These are phyloP conservation scores for Scleroderma citrinum DNA, from an alignment of 768 basidiomycete genomes.

Conservation along the genomic window DNA sequence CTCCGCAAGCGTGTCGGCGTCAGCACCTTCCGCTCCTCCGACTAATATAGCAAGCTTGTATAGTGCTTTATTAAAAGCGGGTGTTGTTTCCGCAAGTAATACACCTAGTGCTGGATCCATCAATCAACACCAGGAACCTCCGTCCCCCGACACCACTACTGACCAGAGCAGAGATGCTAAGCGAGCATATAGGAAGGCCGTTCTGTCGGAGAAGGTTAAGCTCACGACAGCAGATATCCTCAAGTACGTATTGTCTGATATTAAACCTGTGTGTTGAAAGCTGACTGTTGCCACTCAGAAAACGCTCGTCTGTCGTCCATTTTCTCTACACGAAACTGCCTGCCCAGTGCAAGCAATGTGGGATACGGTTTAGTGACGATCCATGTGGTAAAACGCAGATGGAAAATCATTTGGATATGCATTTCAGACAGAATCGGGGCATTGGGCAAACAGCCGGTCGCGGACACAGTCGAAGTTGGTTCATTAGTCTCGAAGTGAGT, in stretches of 20 bases:
- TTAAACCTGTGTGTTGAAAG: not conserved
- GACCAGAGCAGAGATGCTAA: constrained; percentile 41
- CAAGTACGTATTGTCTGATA: constrained; percentile 41
- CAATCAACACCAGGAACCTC: constrained; percentile 15
- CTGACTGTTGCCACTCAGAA: constrained; percentile 23
- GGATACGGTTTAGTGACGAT: constrained; percentile 76
- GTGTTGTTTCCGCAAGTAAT: constrained; percentile 54
- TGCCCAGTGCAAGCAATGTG: constrained; percentile 91
- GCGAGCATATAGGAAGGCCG: constrained; percentile 52
- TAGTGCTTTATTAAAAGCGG: constrained; percentile 72
- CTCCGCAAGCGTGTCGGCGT: constrained; percentile 17
- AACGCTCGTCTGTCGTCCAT: constrained; percentile 52
- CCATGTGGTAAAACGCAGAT: constrained; percentile 65
- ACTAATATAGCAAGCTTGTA: constrained; percentile 52
- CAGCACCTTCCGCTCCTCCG: constrained; percentile 18
- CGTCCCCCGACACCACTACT: constrained; percentile 25
- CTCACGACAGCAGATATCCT: constrained; percentile 65
- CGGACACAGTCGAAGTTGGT: constrained; percentile 89
- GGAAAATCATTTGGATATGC: constrained; percentile 92
- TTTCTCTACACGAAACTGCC: constrained; percentile 72
- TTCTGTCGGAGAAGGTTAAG: constrained; percentile 56
- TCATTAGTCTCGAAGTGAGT: constrained; percentile 73
- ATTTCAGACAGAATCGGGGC: constrained; percentile 89
- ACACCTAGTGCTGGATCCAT: constrained; percentile 45
- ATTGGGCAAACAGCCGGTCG: constrained; percentile 72